Base-by-base conservation (phyloP, 176 grass and related monocot genomes). In the Pontederia paniculata region DNA sequence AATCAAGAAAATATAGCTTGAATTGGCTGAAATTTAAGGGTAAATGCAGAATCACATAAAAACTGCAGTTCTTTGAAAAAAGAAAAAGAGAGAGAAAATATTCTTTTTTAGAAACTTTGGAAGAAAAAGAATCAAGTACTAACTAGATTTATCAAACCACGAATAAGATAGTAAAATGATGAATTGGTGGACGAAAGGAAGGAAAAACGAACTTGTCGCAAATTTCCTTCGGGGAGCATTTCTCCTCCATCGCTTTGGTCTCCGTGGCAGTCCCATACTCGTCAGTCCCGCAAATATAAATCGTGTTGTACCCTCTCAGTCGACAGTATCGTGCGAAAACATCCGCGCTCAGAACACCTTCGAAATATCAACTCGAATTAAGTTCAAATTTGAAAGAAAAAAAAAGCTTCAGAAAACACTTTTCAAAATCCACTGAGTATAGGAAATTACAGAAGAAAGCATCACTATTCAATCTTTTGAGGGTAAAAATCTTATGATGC, bases 241-340 rank as follows among this genome's bases (percentile, higher is more conserved):
- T 98, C 83, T 98, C 93, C 81, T 98, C 86, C 80, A 91, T 50
- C 57, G 93, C 93, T 72, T 98, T 98, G 12, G 86, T 91, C 69
- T 98, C 93, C 14, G 93, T 98, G 55, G 93, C 93, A 5, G 93
- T 98, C 21, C 93, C 93, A 48, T 98, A 98, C 63, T 98, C 86
- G 55, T 98, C 93, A 2, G 93, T 98, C 48, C 93, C 93, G 44
- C 93, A 98, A 37, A 98, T 91, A 57, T 98, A 98, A 52, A 91
- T 84, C 5, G 70, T 69, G 73, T 98, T 98, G 72, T 98, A 98
- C 7, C 74, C 80, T n/a, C 86, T 69, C 5, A 98, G 77, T 19
- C 86, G 71, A 68, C 93, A 91, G 77, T 91, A 98, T 10, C 86
- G 77, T 44, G 93, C 93, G 72, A 98, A 98, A 42, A 91, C 93